These are phyloP conservation scores for Xylaria sp. DNA, from an alignment of 2,329 filamentous ascomycete genomes.

Conservation along the genomic window DNA sequence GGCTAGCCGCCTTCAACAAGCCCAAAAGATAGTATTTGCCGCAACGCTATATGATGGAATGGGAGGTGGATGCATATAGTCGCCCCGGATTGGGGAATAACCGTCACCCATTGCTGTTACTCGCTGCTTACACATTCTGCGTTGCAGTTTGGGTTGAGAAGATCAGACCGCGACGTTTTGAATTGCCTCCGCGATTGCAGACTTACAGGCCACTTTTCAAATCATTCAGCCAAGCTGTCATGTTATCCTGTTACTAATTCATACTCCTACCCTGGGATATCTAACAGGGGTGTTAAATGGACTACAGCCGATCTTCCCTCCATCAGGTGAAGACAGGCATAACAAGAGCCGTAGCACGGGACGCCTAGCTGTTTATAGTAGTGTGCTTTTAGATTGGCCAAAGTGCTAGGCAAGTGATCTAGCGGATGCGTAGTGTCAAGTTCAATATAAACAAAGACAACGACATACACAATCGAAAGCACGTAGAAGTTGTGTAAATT, in stretches of 20 bases:
- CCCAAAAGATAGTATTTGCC: background rate
- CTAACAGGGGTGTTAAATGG: conserved; percentile 2
- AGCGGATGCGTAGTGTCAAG: background rate
- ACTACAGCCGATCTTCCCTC: conserved; percentile 5
- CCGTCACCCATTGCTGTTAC: conserved; percentile 1
- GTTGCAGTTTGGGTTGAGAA: background rate
- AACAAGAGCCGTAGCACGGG: background rate
- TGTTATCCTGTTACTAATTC: conserved; percentile 2
- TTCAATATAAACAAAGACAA: background rate
- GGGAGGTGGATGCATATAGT: background rate
- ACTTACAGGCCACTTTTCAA: background rate
- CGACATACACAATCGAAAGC: background rate
- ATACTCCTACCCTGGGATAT: background rate
- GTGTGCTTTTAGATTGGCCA: background rate
- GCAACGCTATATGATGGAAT: conserved; percentile 10
- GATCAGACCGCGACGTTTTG: conserved; percentile 13
- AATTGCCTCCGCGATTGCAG: conserved; percentile 4
- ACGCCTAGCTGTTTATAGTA: background rate
- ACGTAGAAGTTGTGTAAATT: background rate
- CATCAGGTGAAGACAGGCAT: background rate
- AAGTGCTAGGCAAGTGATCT: background rate
- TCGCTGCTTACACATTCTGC: conserved; percentile 8
- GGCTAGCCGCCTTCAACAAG: background rate
- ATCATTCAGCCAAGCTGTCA: conserved; percentile 13
- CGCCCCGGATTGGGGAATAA: conserved; percentile 7